Percentiles rank a stretch among this genome's conserved stretches.
These are phyloP conservation scores for Tetrapisispora namnaoensis DNA, from an alignment of 805 yeast species.

Conservation along the genomic window DNA sequence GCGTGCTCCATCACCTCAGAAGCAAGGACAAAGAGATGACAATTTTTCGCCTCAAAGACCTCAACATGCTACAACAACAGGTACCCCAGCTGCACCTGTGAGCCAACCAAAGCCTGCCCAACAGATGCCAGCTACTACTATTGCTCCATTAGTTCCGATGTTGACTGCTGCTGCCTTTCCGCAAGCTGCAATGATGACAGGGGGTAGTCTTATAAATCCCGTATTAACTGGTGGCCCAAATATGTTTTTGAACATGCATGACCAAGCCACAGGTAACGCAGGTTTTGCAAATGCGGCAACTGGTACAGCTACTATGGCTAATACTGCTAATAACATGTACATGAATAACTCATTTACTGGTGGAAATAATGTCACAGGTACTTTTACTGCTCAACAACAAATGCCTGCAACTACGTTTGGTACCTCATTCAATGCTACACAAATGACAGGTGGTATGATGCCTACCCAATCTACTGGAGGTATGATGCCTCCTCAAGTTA, in stretches of 20 bases:
- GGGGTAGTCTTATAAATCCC: constrained; percentile 1
- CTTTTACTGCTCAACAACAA: background rate
- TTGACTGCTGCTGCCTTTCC: constrained; percentile 11
- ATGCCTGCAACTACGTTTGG: constrained; percentile 1
- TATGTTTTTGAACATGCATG: constrained; percentile 3
- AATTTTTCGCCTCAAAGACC: background rate
- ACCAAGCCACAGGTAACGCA: constrained; percentile 3
- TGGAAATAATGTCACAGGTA: background rate
- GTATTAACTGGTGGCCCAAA: constrained; percentile 2
- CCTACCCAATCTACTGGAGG: background rate
- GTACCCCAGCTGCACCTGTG: background rate
- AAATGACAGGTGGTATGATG: background rate
- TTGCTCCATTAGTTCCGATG: constrained; percentile 12
- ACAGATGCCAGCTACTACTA: background rate
- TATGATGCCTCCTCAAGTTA: background rate
- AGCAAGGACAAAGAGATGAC: background rate
- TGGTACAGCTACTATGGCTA: constrained; percentile 2
- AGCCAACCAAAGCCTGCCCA: background rate
- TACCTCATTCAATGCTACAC: background rate
- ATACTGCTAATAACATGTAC: background rate
- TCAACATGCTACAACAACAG: constrained; percentile 1
- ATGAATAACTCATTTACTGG: constrained; percentile 1
- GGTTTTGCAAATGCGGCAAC: background rate
- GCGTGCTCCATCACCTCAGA: background rate
- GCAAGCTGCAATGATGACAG: constrained; percentile 21